phyloP scores from a whole-genome alignment of 2,329 filamentous ascomycete species.

The Monosporascus sp. region DNA sequence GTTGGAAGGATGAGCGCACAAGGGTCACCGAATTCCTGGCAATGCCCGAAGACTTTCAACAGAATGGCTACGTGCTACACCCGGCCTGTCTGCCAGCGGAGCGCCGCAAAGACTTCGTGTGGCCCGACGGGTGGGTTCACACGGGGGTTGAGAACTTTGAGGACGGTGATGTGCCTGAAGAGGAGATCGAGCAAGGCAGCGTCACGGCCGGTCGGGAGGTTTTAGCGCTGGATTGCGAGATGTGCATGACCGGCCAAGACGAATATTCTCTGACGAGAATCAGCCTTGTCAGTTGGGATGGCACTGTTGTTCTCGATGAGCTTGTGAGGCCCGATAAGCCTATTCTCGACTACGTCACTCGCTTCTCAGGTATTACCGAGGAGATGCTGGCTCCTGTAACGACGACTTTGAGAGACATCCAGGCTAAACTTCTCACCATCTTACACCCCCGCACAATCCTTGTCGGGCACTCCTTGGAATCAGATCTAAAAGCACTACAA shows the following conservation, averaged over 20 bases:
- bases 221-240: conserved; percentile 88
- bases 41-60: conserved; percentile 65
- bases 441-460: conserved; percentile 69
- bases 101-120: conserved; percentile 44
- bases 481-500: conserved; percentile 76
- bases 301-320: conserved; percentile 76
- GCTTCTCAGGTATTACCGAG: conserved; percentile 86
- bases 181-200: conserved; percentile 71
- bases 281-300: conserved; percentile 82
- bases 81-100: conserved; percentile 66
- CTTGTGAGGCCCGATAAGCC: conserved; percentile 83
- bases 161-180: conserved; percentile 62
- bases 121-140: conserved; percentile 75
- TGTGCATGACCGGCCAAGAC: conserved; percentile 82
- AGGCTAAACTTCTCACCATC: conserved; percentile 66
- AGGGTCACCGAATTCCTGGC: conserved; percentile 76
- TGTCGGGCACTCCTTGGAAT: conserved; percentile 75
- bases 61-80: conserved; percentile 82
- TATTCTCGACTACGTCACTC: conserved; percentile 90
- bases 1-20: conserved; percentile 70
- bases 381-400: conserved; percentile 77
- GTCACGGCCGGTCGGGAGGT: conserved; percentile 76
- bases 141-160: conserved; percentile 62
- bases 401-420: conserved; percentile 78
- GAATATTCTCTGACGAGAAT: conserved; percentile 83